Conservation (phyloP, 139 green algal species). For the Nannochloris sp. region DNA sequence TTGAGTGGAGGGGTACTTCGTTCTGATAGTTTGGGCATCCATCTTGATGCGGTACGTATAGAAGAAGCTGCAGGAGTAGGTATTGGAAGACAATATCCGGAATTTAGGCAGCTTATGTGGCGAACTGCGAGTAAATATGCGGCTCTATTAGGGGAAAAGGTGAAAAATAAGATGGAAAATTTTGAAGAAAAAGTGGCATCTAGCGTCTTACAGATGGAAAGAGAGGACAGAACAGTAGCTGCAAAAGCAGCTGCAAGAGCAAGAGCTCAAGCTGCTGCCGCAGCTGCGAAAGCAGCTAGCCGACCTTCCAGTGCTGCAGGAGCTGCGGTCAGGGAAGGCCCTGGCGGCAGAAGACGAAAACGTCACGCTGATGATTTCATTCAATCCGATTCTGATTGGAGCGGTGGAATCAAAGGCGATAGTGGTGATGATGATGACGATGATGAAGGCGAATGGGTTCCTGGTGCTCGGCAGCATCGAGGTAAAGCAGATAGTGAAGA, state of each 20-base stretch:
- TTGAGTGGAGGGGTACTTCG: constrained; percentile 13
- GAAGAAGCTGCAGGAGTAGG: constrained; percentile 3
- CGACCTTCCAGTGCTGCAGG: not conserved
- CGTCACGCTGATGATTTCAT: not conserved
- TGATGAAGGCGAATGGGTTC: not conserved
- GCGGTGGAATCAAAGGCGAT: no score
- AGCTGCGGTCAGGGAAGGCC: not conserved
- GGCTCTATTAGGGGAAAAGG: not conserved
- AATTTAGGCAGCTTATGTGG: constrained; percentile 21
- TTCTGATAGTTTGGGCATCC: constrained; percentile 5
- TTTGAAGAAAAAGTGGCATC: not conserved
- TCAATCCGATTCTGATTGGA: not conserved
- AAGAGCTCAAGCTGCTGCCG: constrained; percentile 1
- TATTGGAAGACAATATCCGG: constrained; percentile 1
- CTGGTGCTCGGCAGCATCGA: not conserved
- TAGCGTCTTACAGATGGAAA: not conserved
- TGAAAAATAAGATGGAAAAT: not conserved
- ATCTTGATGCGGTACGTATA: constrained; percentile 17
- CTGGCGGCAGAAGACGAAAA: not conserved
- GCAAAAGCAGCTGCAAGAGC: not conserved
- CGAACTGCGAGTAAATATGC: constrained; percentile 3
- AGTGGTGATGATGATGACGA: no score
- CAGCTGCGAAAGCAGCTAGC: not conserved
- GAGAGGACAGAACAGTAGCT: not conserved
- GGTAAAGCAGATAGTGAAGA: not conserved